phyloP scores from a whole-genome alignment of 345 rosid species.

The Eucalyptus urophylla region DNA sequence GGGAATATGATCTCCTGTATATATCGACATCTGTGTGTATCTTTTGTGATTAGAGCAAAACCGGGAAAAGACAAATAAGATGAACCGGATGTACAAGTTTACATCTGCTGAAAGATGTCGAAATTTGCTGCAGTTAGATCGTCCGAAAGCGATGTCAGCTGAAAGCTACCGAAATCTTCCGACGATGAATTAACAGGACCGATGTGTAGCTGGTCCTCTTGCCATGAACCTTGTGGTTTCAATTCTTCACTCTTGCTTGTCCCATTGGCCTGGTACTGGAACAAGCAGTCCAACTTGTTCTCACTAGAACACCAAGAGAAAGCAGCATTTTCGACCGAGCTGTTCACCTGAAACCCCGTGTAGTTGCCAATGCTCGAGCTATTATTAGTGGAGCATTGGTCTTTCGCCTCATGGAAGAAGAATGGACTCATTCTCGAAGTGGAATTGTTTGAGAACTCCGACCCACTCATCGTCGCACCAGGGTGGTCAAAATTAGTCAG shows the following conservation, averaged over 20 bases:
- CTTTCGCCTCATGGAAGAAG: not conserved
- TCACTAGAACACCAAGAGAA: slow-evolving; percentile 5
- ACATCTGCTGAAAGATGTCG: slow-evolving; percentile 37
- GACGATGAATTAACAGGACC: slow-evolving; percentile 3
- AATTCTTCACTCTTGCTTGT: slow-evolving; percentile 12
- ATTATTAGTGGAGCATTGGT: slow-evolving; percentile 13
- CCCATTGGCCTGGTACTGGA: slow-evolving; percentile 14
- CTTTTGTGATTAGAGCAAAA: not conserved
- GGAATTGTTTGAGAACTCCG: slow-evolving; percentile 1
- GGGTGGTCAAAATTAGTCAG: slow-evolving; percentile 19
- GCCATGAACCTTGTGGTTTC: slow-evolving; percentile 15
- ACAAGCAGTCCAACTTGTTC: slow-evolving; percentile 15
- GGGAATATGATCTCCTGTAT: not conserved
- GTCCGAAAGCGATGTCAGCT: slow-evolving; percentile 38
- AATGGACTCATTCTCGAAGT: slow-evolving; percentile 17
- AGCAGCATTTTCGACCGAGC: slow-evolving; percentile 10
- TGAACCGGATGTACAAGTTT: slow-evolving; percentile 16
- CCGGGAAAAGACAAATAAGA: not conserved
- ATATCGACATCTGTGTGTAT: not conserved
- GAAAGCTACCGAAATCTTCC: slow-evolving; percentile 37
- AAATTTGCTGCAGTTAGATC: slow-evolving; percentile 34
- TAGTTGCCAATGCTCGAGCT: slow-evolving; percentile 39
- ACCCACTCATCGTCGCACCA: not conserved
- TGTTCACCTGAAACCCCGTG: slow-evolving; percentile 20
- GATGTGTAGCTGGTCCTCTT: slow-evolving; percentile 5